phyloP scores from a whole-genome alignment of 2,329 filamentous ascomycete genomes.

The Trichophaea hybrida region DNA sequence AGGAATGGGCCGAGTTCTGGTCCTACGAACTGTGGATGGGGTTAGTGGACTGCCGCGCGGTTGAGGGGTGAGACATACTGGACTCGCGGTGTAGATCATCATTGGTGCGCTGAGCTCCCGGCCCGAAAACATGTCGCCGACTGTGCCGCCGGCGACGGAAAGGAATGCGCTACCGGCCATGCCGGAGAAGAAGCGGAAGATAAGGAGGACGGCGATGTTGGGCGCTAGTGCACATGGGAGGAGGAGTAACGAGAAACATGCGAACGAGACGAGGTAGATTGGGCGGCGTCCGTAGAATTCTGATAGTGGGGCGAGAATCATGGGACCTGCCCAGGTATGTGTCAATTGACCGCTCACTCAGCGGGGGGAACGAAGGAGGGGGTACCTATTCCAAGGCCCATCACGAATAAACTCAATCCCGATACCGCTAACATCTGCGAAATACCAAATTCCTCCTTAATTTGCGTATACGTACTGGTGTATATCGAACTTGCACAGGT shows the following conservation, averaged over 20 bases:
- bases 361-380: constrained; percentile 3
- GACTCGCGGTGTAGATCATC: constrained; percentile 59
- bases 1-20: constrained; percentile 45
- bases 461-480: constrained; percentile 64
- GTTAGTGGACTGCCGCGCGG: constrained; percentile 45
- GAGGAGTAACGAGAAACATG: constrained; percentile 62
- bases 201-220: constrained; percentile 67
- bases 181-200: constrained; percentile 64
- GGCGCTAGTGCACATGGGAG: constrained; percentile 67
- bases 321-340: constrained; percentile 32
- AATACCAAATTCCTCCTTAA: constrained; percentile 58
- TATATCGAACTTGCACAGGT: constrained; percentile 83
- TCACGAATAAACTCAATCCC: constrained; percentile 68
- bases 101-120: constrained; percentile 63
- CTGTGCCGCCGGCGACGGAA: constrained; percentile 68
- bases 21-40: constrained; percentile 35
- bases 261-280: constrained; percentile 63
- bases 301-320: constrained; percentile 42
- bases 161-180: constrained; percentile 54
- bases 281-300: constrained; percentile 69
- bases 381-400: constrained; percentile 47
- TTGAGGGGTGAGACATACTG: constrained; percentile 31
- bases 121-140: constrained; percentile 61
- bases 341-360: background rate
- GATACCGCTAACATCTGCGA: constrained; percentile 61